Conservation (phyloP, 1,284 basidiomycete genomes). For the Tylopilus orsonianus region DNA sequence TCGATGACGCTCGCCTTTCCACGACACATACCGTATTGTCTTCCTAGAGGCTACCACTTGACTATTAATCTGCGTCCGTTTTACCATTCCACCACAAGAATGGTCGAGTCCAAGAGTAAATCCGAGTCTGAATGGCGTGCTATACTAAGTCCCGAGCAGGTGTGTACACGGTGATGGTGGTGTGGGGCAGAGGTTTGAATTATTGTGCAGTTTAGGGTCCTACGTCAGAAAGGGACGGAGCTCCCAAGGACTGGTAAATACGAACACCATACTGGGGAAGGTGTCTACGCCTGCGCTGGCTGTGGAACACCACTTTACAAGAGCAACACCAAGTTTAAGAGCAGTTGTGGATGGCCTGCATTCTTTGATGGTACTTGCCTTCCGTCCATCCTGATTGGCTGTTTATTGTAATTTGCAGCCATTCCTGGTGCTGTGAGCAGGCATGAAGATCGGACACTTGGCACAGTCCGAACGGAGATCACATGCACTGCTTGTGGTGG, state of each 20-base stretch:
- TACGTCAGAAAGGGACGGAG: slow-evolving; percentile 90
- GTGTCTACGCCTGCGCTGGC: slow-evolving; percentile 74
- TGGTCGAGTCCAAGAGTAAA: slow-evolving; percentile 44
- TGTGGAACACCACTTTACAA: slow-evolving; percentile 79
- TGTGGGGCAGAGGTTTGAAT: neutral
- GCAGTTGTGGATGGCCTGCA: slow-evolving; percentile 96
- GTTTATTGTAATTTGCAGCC: slow-evolving; percentile 44
- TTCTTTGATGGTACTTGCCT: slow-evolving; percentile 77
- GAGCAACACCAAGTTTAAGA: slow-evolving; percentile 89
- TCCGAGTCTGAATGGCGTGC: slow-evolving; percentile 86
- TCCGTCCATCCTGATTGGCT: neutral
- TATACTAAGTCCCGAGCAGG: slow-evolving; percentile 81
- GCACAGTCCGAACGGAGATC: slow-evolving; percentile 73
- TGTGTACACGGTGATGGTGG: slow-evolving; percentile 27
- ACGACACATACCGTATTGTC: neutral
- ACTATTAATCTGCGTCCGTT: slow-evolving; percentile 4
- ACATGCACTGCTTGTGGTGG: slow-evolving; percentile 85
- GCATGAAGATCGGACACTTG: slow-evolving; percentile 58
- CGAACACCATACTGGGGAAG: slow-evolving; percentile 64
- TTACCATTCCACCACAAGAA: slow-evolving; percentile 9
- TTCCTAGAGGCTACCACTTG: neutral
- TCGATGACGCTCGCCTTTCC: neutral
- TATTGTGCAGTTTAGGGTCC: slow-evolving; percentile 78
- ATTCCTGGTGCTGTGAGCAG: slow-evolving; percentile 87
- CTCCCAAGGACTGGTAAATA: slow-evolving; percentile 74